These are phyloP conservation scores for Galerina marginata DNA, from an alignment of 768 basidiomycete genomes.

Conservation along the genomic window DNA sequence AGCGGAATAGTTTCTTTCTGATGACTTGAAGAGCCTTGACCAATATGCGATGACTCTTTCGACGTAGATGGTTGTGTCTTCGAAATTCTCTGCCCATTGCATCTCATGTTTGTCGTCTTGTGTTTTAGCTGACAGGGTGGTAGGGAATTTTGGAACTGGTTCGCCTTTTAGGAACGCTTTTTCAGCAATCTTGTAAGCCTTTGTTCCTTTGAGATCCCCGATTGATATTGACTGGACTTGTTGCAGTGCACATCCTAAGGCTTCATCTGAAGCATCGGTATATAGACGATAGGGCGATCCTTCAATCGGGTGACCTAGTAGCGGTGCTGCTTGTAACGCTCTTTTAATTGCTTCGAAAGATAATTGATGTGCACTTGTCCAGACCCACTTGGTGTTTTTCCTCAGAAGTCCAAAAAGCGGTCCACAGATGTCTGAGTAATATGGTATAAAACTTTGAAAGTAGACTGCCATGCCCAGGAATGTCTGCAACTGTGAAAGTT, in stretches of 20 bases:
- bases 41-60: constrained; percentile 8
- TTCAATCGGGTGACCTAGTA: too few species aligned
- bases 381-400: background rate
- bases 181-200: background rate
- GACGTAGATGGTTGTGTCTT: background rate
- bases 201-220: constrained; percentile 5
- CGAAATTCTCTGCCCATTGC: background rate
- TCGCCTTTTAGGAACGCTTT: background rate
- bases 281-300: too few species aligned
- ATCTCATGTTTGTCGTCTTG: background rate
- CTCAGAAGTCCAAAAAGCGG: background rate
- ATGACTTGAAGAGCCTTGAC: background rate
- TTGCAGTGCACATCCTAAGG: constrained; percentile 1
- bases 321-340: background rate
- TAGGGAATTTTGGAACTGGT: background rate
- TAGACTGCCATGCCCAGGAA: background rate
- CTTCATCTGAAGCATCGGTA: too few species aligned
- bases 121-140: background rate
- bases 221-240: constrained; percentile 12
- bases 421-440: background rate
- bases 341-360: too few species aligned
- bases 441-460: constrained; percentile 3
- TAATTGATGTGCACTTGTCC: background rate
- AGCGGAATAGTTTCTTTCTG: constrained; percentile 4
- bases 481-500: background rate